Base-by-base conservation (phyloP, 1,284 basidiomycete species). In the Hemileia vastatrix region DNA sequence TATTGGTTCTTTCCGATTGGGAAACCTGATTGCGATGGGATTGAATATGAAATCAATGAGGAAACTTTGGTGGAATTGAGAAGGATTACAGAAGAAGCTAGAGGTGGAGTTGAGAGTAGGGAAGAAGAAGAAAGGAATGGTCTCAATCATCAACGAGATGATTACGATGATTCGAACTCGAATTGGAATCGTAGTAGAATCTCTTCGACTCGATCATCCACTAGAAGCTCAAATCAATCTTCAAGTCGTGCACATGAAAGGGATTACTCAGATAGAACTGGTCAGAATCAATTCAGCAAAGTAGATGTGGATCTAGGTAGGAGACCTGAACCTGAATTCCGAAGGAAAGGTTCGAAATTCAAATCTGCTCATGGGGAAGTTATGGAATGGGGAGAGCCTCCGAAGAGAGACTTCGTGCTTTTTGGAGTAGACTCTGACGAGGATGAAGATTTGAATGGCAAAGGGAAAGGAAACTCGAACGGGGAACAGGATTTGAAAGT, bases 1-100 rank as follows among this genome's bases (percentile, higher is more conserved):
- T 51, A 66, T 13, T 74, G 72, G 70, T 66, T 66, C 45, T 33
- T 72, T 9, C 72, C 72, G 3, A 27, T 70, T 19, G 72, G 70
- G 23, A 61, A 68, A 11, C 70, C 70, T 13, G 54, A 65, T 0
- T 40, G 57, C 11, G 68, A 71, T 44, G 70, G 70, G 1, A 64
- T 64, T 36, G 43, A 50, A 32, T 71, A 65, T 52, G 27, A 64
- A 11, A 67, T 71, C 15, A 59, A 70, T 33, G 65, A 54, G 1
- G 32, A 44, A 1, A 70, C 66, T 15, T 54, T 71, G 44, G 31
- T 53, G 45, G 58, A 70, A 59, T 52, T 71, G 19, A 66, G 70
- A 19, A 56, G 64, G 23, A 57, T 70, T 50, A 71, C 70, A 1
- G 64, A 64, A 13, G 51, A 58, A 15, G 65, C 68, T 4, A 63